Base-by-base conservation (phyloP, 108 stramenopile genomes). In the Skeletonema marinoi region DNA sequence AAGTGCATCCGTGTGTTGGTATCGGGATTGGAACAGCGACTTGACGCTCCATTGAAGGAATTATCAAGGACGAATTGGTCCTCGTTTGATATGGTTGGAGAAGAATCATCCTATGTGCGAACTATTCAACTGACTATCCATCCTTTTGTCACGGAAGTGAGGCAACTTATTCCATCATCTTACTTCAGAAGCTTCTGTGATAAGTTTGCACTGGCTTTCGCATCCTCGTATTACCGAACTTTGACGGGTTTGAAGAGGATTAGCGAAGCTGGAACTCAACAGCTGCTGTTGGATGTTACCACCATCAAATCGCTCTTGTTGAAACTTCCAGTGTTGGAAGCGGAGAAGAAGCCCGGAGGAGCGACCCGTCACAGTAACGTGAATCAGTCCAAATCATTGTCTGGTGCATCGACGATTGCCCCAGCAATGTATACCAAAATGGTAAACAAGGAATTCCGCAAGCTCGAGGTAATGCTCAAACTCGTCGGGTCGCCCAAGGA, bases 241-340 rank as follows among this genome's bases (percentile, higher is more conserved):
- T 51, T 99, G 14, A 80, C 90, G 32, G 85, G 92, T 39, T 83
- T 87, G 41, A 98, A 97, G 71, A 82, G 90, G 13, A 94, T 98
- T 46, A 94, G 91, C 69, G 98, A 99, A 68, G 84, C 86, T 66
- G 98, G 93, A 30, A 94, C 97, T 4, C 98, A 99, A 77, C 99
- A 99, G 63, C 75, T 99, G 9, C 83, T 99, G n/a, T 84, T 99
- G 64, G 99, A 99, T 85, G 93, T 97, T 3, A 97, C 98, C 84
- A 96, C 88, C 72, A 72, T 99, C 29, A 98, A 98, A 84, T 93
- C 96, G 12, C 77, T 98, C 25, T 84, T 99, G 78, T 81, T 98
- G 60, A 90, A 94, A 65, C 84, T 97, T 5, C 97, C 97, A 11
- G 87, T 87, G 2, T 44, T 96, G 42, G 92, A 79, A 50, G 80